Percentiles rank a stretch among this genome's conserved stretches.
phyloP scores from a whole-genome alignment of 352 stramenopile genomes.

The Globisporangium mamillatum region DNA sequence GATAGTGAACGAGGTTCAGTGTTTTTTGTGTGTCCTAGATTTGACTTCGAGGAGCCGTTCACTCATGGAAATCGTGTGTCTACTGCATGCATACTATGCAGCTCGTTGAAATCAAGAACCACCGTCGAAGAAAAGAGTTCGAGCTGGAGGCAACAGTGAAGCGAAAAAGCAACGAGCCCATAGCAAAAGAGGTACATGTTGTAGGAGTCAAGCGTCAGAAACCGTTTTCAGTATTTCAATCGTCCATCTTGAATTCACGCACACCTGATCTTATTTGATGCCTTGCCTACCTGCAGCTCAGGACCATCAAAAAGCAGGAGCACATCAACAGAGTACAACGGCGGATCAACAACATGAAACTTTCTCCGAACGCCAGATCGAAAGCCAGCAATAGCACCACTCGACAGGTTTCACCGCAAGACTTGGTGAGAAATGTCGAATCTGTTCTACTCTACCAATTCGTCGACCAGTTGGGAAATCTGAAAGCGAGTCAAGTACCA shows the following conservation, averaged over 20 bases:
- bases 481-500: not conserved
- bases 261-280: not conserved
- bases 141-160: not conserved
- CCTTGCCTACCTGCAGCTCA: not conserved
- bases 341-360: slow-evolving; percentile 8
- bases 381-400: not conserved
- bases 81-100: not conserved
- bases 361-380: not conserved
- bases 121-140: slow-evolving; percentile 6
- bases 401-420: slow-evolving; percentile 8
- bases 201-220: not conserved
- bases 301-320: slow-evolving; percentile 11
- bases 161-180: not conserved
- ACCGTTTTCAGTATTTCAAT: not conserved
- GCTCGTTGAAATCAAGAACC: slow-evolving; percentile 10
- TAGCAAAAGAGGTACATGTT: not conserved
- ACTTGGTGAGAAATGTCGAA: slow-evolving; percentile 9
- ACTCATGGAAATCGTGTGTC: not conserved
- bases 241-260: not conserved
- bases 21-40: not conserved
- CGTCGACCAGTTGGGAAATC: not conserved
- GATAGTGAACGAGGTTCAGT: slow-evolving; percentile 26
- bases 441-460: not conserved
- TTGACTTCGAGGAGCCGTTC: not conserved
- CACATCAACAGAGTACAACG: slow-evolving; percentile 14